Conservation (phyloP, 2,329 filamentous ascomycete species). For the Monosporascus sp. region DNA sequence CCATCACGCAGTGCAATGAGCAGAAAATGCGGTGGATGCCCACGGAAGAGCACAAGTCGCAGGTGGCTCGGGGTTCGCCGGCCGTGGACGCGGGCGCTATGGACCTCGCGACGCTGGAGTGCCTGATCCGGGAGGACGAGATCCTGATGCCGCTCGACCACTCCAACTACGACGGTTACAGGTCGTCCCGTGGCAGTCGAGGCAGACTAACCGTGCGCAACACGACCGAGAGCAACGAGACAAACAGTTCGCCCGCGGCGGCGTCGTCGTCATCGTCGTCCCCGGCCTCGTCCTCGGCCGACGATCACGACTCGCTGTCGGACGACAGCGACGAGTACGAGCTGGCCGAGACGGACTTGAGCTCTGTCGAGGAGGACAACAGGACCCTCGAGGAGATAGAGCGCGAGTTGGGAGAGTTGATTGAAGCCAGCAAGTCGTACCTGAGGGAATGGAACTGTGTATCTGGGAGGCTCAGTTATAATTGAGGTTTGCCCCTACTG, state of each 20-base stretch:
- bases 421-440: background rate
- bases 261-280: background rate
- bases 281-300: background rate
- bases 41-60: background rate
- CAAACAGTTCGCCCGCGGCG: background rate
- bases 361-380: background rate
- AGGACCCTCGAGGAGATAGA: background rate
- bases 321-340: background rate
- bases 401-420: background rate
- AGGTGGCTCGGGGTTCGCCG: background rate
- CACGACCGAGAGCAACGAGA: background rate
- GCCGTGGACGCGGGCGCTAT: background rate
- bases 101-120: conserved; percentile 1
- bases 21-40: conserved; percentile 8
- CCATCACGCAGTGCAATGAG: background rate
- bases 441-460: background rate
- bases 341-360: background rate
- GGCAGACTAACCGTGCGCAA: conserved; percentile 12
- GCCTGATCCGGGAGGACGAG: conserved; percentile 6
- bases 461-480: too few relatives aligned
- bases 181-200: background rate
- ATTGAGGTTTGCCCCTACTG: too few relatives aligned
- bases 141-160: conserved; percentile 7
- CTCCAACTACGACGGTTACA: background rate
- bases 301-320: background rate